A percentile compares a stretch with the other conserved stretches of the same genome.
These are phyloP conservation scores for Pelargonium exstipulatum DNA, from an alignment of 441 rosid genomes.

Conservation along the genomic window DNA sequence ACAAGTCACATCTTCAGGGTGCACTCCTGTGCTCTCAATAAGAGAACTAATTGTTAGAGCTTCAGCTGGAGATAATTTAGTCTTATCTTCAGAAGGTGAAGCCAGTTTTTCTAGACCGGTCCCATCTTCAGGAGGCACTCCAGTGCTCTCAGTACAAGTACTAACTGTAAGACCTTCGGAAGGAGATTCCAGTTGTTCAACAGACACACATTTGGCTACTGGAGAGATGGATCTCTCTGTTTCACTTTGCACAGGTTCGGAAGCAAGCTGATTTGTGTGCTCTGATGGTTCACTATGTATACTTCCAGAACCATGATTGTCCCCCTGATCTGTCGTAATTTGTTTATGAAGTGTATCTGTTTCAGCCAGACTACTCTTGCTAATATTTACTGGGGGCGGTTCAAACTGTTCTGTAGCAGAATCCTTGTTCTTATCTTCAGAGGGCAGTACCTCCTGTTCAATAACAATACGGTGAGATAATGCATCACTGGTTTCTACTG, in stretches of 20 bases:
- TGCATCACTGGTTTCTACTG: constrained; percentile 1
- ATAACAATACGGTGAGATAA: constrained; percentile 4
- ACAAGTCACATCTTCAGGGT: constrained; percentile 20
- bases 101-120: constrained; percentile 18
- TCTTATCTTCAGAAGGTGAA: constrained; percentile 20
- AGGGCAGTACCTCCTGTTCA: constrained; percentile 7
- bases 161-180: constrained; percentile 14
- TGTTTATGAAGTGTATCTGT: constrained; percentile 26
- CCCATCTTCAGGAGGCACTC: constrained; percentile 23
- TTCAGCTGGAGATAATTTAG: constrained; percentile 21
- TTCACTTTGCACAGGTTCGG: background rate
- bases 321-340: constrained; percentile 21
- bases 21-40: constrained; percentile 23
- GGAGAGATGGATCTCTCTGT: background rate
- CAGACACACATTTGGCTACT: constrained; percentile 1
- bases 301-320: constrained; percentile 24
- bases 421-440: constrained; percentile 21
- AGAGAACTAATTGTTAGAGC: constrained; percentile 15
- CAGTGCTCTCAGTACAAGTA: constrained; percentile 24
- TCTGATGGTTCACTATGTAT: constrained; percentile 19
- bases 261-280: constrained; percentile 15
- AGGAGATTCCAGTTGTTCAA: constrained; percentile 11
- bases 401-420: constrained; percentile 31
- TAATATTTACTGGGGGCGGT: constrained; percentile 22
- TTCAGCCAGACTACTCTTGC: constrained; percentile 11